Evolutionary conservation across 2,329 filamentous ascomycete species (phyloP).

Genomic region (Ophiostoma australiae): DNA sequence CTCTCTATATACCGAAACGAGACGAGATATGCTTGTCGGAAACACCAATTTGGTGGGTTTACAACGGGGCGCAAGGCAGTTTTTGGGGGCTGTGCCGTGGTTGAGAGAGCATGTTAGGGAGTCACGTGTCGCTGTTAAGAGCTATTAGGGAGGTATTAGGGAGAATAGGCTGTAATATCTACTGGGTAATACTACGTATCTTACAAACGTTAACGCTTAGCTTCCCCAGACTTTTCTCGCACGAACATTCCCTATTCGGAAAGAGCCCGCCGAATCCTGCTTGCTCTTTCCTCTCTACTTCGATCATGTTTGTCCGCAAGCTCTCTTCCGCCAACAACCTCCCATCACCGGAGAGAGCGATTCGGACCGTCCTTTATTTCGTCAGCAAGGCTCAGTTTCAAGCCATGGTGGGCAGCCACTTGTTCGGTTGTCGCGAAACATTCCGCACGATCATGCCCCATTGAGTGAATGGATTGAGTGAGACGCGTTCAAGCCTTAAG

Average conservation of each 20-base stretch:
- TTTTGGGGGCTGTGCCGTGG: neutral
- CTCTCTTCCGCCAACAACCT: too few species aligned
- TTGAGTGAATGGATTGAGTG: neutral
- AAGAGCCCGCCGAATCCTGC: neutral
- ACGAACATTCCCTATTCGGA: constrained; percentile 2
- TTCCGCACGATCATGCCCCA: neutral
- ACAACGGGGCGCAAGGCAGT: constrained; percentile 1
- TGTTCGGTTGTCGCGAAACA: neutral
- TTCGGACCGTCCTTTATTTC: neutral
- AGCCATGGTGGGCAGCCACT: neutral
- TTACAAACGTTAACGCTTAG: neutral
- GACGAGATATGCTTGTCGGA: neutral
- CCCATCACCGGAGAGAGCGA: neutral
- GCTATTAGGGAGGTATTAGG: neutral
- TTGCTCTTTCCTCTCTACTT: neutral
- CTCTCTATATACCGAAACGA: neutral
- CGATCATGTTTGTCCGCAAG: too few species aligned
- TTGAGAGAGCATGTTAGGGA: neutral
- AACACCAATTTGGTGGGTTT: neutral
- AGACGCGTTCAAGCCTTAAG: too few species aligned
- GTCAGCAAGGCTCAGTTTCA: neutral
- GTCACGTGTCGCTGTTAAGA: neutral
- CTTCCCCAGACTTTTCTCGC: constrained; percentile 8
- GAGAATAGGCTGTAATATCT: too few species aligned
- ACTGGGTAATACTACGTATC: too few species aligned